These are phyloP conservation scores for Fallopia convolvulus DNA, from an alignment of 148 eudicot genomes.

Conservation along the genomic window DNA sequence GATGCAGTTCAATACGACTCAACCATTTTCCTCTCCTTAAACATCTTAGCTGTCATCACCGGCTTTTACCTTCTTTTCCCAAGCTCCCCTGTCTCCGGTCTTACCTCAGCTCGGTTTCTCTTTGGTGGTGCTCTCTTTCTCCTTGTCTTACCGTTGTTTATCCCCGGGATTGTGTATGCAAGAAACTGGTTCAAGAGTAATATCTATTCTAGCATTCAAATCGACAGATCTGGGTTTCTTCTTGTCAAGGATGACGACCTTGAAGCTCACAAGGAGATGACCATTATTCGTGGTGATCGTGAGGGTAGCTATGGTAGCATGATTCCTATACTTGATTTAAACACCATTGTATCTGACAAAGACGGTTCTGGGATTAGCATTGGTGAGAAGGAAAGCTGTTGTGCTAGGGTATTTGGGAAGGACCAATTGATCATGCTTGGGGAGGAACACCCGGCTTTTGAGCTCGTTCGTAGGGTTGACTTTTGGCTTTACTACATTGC, in stretches of 20 bases:
- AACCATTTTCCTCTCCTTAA: conserved; percentile 48
- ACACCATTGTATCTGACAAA: neutral
- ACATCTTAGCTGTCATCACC: conserved; percentile 56
- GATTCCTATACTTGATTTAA: neutral
- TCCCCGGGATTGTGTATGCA: conserved; percentile 64
- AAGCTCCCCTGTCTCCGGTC: conserved; percentile 27
- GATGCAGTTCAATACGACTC: conserved; percentile 42
- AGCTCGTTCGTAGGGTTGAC: conserved; percentile 56
- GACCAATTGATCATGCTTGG: conserved; percentile 66
- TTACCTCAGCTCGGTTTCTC: conserved; percentile 30
- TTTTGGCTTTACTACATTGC: conserved; percentile 84
- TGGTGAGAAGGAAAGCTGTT: conserved; percentile 26
- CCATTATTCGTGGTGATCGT: neutral
- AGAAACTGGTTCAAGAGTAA: conserved; percentile 47
- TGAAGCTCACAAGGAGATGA: conserved; percentile 49
- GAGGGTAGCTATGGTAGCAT: neutral
- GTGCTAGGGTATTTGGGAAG: conserved; percentile 28
- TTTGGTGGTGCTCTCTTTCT: conserved; percentile 60
- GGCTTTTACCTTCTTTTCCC: conserved; percentile 77
- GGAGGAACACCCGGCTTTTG: conserved; percentile 57
- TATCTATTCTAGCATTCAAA: conserved; percentile 32
- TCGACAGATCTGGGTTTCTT: conserved; percentile 46
- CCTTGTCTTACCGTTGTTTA: conserved; percentile 47
- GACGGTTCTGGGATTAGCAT: neutral
- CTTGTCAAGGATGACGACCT: conserved; percentile 56